These are phyloP conservation scores for Conticribra guillardii DNA, from an alignment of 108 stramenopile genomes.

Conservation along the genomic window DNA sequence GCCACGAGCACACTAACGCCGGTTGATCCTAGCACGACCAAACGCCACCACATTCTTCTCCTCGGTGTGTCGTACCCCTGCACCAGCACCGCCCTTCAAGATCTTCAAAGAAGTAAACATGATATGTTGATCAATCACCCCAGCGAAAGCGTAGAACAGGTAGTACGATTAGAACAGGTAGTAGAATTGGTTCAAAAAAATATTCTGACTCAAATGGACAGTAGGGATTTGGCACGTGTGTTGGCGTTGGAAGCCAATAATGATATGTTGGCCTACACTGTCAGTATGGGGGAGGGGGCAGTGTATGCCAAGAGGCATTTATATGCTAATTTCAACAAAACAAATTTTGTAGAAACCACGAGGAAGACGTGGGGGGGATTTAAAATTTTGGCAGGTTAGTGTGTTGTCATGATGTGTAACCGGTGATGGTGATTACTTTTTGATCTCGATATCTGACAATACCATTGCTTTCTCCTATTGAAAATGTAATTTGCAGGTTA, in stretches of 20 bases:
- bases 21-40: too few species aligned
- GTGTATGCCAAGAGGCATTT: constrained; percentile 59
- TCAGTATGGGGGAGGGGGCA: constrained; percentile 71
- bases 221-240: constrained; percentile 75
- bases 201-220: constrained; percentile 76
- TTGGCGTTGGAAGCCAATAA: constrained; percentile 65
- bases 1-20: too few species aligned
- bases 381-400: constrained; percentile 60
- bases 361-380: constrained; percentile 50
- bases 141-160: too few species aligned
- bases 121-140: constrained; percentile 20
- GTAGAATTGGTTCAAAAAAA: constrained; percentile 65
- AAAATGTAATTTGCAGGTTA: constrained; percentile 56
- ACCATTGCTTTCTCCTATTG: background rate
- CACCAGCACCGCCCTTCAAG: constrained; percentile 47
- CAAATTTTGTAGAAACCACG: constrained; percentile 49
- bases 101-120: constrained; percentile 34
- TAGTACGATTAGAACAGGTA: too few species aligned
- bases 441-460: too few species aligned
- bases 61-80: constrained; percentile 80
- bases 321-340: constrained; percentile 68
- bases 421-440: too few species aligned
- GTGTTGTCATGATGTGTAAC: too few species aligned
- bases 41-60: constrained; percentile 46
- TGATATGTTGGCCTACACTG: constrained; percentile 66